These are phyloP conservation scores for Coemansia reversa DNA, from an alignment of 192 early-diverging fungal genomes.

Conservation along the genomic window DNA sequence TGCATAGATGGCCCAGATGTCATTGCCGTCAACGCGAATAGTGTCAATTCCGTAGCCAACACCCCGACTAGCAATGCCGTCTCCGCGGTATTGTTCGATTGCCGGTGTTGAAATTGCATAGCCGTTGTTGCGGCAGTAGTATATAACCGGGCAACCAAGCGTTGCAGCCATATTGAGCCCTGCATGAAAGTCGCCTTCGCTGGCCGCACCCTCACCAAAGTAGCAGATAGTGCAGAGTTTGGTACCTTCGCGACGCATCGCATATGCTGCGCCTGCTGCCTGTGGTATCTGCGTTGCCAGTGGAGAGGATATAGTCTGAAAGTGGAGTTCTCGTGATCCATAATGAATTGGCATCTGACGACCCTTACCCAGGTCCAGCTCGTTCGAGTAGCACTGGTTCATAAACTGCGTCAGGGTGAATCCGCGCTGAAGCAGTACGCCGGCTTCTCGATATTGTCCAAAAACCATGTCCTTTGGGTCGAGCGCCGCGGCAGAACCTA, in stretches of 20 bases:
- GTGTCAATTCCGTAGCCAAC: conserved; percentile 98
- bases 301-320: conserved; percentile 97
- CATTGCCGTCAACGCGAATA: conserved; percentile 97
- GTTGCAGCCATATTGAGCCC: conserved; percentile 97
- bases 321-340: conserved; percentile 77
- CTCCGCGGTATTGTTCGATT: conserved; percentile 94
- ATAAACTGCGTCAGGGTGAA: conserved; percentile 93
- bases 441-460: conserved; percentile 98
- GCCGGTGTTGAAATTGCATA: conserved; percentile 97
- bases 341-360: conserved; percentile 99
- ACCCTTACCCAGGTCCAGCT: conserved; percentile 84
- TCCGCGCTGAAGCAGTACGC: conserved; percentile 90
- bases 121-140: conserved; percentile 98
- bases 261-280: conserved; percentile 93
- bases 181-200: conserved; percentile 97
- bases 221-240: conserved; percentile 87
- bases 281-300: conserved; percentile 98
- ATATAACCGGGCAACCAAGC: conserved; percentile 85
- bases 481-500: conserved; percentile 89
- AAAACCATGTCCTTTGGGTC: conserved; percentile 84
- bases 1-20: conserved; percentile 97
- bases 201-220: conserved; percentile 98
- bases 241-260: conserved; percentile 76
- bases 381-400: conserved; percentile 96
- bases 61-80: conserved; percentile 93